Evolutionary conservation across 768 basidiomycete genomes (phyloP).

Genomic region (Calocybe indica): DNA sequence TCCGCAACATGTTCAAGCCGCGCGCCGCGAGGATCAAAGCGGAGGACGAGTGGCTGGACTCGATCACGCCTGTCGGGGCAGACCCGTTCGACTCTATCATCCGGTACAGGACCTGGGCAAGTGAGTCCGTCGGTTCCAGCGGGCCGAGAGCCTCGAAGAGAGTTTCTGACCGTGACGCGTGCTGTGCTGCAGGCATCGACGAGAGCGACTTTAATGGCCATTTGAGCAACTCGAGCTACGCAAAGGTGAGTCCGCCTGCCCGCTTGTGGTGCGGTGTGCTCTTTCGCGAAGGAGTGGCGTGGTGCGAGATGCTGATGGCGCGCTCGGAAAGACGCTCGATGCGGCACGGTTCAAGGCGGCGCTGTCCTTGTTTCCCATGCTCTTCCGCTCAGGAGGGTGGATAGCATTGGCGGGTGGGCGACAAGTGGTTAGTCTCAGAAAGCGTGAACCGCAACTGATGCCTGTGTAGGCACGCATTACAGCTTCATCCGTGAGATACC

Average conservation of each 20-base stretch:
- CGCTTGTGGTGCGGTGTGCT: too few relatives aligned
- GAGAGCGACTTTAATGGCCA: constrained; percentile 73
- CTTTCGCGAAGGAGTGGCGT: too few relatives aligned
- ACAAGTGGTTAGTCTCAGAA: constrained; percentile 21
- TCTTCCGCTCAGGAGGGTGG: constrained; percentile 56
- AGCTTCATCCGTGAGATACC: constrained; percentile 69
- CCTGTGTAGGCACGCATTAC: constrained; percentile 51
- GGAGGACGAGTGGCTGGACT: constrained; percentile 40
- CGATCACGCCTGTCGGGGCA: constrained; percentile 44
- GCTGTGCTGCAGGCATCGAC: constrained; percentile 43
- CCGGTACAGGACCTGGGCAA: constrained; percentile 44
- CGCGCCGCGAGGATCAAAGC: constrained; percentile 21
- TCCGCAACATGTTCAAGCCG: constrained; percentile 33
- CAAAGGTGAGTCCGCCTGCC: constrained; percentile 42
- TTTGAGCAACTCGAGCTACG: constrained; percentile 77
- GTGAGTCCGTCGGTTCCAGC: constrained; percentile 33
- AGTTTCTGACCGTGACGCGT: not conserved
- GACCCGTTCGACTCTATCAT: constrained; percentile 46
- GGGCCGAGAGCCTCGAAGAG: not conserved
- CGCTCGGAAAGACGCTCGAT: constrained; percentile 32
- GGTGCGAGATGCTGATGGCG: too few relatives aligned
- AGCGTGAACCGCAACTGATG: not conserved
- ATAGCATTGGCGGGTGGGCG: constrained; percentile 47
- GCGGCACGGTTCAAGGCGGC: constrained; percentile 42
- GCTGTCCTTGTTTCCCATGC: constrained; percentile 46